A percentile compares a stretch with the other conserved stretches of the same genome.
Conservation (phyloP, 78 protist genomes). For the Guillardia theta region DNA sequence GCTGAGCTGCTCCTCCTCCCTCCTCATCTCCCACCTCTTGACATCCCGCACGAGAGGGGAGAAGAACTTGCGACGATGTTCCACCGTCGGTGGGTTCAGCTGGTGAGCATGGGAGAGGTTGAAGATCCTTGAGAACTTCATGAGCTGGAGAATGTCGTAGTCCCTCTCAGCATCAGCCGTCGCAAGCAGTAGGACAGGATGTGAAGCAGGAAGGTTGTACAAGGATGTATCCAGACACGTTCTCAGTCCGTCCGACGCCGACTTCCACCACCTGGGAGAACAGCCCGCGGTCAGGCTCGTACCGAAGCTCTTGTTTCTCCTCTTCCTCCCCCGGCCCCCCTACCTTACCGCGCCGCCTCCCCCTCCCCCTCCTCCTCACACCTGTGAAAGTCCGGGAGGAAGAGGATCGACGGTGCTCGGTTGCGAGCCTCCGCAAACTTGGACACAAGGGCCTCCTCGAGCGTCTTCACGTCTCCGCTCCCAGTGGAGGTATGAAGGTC, state of each 20-base stretch:
- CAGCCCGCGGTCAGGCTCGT: too few relatives aligned
- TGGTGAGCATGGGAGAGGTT: neutral
- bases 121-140: neutral
- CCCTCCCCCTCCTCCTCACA: neutral
- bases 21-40: neutral
- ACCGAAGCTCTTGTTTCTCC: too few relatives aligned
- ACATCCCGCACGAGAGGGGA: neutral
- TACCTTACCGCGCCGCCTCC: too few relatives aligned
- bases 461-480: neutral
- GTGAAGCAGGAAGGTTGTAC: neutral
- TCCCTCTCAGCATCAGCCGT: neutral
- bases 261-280: neutral
- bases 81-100: neutral
- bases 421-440: neutral
- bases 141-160: neutral
- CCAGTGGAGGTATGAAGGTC: neutral
- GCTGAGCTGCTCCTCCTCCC: neutral
- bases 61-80: neutral
- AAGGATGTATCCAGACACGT: neutral
- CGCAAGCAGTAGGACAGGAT: neutral
- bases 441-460: conserved; percentile 24
- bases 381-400: neutral
- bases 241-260: neutral
- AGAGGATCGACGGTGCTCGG: neutral
- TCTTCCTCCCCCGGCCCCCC: too few relatives aligned